Base-by-base conservation (phyloP, 2,329 filamentous ascomycete species). In the Thelonectria blattea region DNA sequence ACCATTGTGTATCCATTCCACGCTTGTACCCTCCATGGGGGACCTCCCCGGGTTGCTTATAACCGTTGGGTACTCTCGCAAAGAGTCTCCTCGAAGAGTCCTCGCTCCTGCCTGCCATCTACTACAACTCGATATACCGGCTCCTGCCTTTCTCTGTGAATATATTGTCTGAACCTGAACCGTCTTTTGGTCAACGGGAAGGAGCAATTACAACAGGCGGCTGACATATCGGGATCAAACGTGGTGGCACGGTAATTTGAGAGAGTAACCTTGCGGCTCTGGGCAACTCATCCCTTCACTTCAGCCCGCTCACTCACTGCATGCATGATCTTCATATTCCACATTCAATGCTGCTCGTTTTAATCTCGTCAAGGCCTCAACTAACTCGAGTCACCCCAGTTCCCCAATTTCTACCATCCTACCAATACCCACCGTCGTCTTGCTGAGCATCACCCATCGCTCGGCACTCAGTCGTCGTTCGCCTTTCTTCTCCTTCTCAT, bases 401-500 rank as follows among this genome's bases (percentile, higher is more conserved):
- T 42, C 15, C 52, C 30, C 32, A 34, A 34, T 52, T 17, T 37
- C 48, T 47, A 58, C 51, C 32, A 45, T 43, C 41, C 50, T 30
- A 5, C 45, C 22, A 30, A 12, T 32, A 41, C 30, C 43, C 42
- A 45, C 17, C 39, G 42, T 34, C 46, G 41, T 39, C 45, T 60
- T 60, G 57, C 52, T 52, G 52, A 60, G 57, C 57, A 47, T 41
- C 41, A 43, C 17, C 32, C 30, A 22, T 30, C 39, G 32, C 41
- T 12, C 37, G 17, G 22, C 10, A 15, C 15, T 42, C 49, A 27
- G 39, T 48, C 37, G 32, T 55, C 41, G 56, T 51, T 22, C 52
- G 57, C 48, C 54, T 49, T 56, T 58, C 46, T 47, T 52, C 59
- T 49, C 48, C 52, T 45, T 61, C 49, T 53, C 59, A 54, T 50